Evolutionary conservation across 352 stramenopile genomes (phyloP).

Genomic region (Halophytophthora polymorphica): DNA sequence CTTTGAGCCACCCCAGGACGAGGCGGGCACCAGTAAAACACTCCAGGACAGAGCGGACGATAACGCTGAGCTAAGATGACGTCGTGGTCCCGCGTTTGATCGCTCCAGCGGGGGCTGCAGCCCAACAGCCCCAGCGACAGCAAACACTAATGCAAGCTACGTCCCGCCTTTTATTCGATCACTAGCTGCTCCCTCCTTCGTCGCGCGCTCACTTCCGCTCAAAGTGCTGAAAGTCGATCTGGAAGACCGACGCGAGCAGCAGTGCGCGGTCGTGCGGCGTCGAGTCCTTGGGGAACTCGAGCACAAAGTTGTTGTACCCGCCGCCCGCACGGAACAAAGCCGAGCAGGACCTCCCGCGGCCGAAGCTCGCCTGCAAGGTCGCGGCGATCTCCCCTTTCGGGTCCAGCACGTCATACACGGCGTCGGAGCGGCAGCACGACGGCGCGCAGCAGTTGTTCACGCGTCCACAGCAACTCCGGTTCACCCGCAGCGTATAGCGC

Average conservation of each 20-base stretch:
- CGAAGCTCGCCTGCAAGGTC: conserved; percentile 59
- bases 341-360: conserved; percentile 13
- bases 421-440: conserved; percentile 60
- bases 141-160: background rate
- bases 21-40: too few relatives aligned
- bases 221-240: conserved; percentile 61
- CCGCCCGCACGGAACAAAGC: conserved; percentile 37
- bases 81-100: background rate
- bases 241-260: conserved; percentile 54
- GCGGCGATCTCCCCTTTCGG: conserved; percentile 43
- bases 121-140: too few relatives aligned
- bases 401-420: conserved; percentile 67
- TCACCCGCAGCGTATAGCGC: conserved; percentile 48
- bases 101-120: too few relatives aligned
- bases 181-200: background rate
- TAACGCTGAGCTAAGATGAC: background rate
- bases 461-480: conserved; percentile 51
- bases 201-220: conserved; percentile 29
- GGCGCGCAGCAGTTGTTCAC: conserved; percentile 71
- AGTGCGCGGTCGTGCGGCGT: conserved; percentile 52
- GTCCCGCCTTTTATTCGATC: background rate
- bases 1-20: too few relatives aligned
- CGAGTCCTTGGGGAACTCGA: conserved; percentile 57
- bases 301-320: conserved; percentile 54
- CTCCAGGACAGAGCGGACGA: too few relatives aligned